Evolutionary conservation across 192 early-diverging fungal genomes (phyloP).

Genomic region (Coemansia asiatica): DNA sequence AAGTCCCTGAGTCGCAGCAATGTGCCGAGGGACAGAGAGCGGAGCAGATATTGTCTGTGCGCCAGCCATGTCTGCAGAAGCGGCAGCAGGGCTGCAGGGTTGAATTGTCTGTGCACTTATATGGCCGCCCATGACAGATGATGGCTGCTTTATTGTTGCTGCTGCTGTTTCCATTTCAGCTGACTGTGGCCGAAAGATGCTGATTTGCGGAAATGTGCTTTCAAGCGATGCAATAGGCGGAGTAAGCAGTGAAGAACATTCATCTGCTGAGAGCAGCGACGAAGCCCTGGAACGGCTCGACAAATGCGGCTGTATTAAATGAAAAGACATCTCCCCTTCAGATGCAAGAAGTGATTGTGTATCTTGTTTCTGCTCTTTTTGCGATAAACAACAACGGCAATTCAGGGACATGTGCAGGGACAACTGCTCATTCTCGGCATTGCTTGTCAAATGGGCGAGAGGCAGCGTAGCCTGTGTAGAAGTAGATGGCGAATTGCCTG

Average conservation of each 20-base stretch:
- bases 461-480: not conserved
- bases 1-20: not conserved
- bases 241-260: not conserved
- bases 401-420: constrained; percentile 1
- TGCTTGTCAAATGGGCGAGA: not conserved
- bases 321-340: not conserved
- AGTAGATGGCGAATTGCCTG: not conserved
- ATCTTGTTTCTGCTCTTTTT: not conserved
- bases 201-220: not conserved
- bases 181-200: not conserved
- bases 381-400: not conserved
- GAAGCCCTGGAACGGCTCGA: not conserved
- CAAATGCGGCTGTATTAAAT: not conserved
- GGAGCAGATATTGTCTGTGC: constrained; percentile 1
- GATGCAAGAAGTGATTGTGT: not conserved
- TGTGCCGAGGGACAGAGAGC: not conserved
- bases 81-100: not conserved
- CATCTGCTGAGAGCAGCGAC: constrained; percentile 1
- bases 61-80: not conserved
- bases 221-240: not conserved
- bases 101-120: not conserved
- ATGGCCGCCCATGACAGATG: not conserved
- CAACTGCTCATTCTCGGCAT: not conserved
- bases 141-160: not conserved
- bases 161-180: not conserved